Evolutionary conservation across 345 rosid species (phyloP), one percentile per base, ranked within the genome.

Genomic region (Eucalyptus lansdowneana): DNA sequence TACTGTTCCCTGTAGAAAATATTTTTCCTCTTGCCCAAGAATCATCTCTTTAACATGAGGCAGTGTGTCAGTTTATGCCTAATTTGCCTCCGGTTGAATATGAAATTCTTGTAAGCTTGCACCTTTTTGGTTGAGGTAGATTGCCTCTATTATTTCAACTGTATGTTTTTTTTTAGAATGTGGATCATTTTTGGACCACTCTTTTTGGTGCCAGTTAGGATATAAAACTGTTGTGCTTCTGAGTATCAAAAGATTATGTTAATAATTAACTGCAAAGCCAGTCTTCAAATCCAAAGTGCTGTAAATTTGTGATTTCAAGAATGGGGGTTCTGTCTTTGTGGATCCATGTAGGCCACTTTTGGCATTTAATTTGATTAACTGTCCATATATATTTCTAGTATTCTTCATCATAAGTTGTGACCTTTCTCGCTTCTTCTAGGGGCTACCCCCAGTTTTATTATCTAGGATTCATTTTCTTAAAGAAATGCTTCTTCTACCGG

Each of bases 361-460:
- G 85, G 85, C 85, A 76, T 76, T 37, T 76, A 11, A 86, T 50
- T 25, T 47, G 16, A 19, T 62, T 86, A 14, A 14, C 15, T 86
- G 47, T 50, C 37, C 67, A 6, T 51, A 42, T 86, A 31, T 31
- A 50, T 31, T 31, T 88, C 7, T 58, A 21, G 86, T 86, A 34
- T 47, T 88, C 51, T 69, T 65, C 31, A 50, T 87, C 81, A 58
- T 90, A 24, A 40, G 29, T 37, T 69, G 88, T 29, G 51, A 51
- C 24, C 86, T 91, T 49, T 89, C 89, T 87, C 90, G 89, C 87
- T 87, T 92, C 89, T 91, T 94, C 88, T 93, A 97, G 99, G 99
- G 96, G 89, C 92, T 97, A 90, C 99, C 99, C 89, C 97, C 93
- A 91, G 95, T 96, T 93, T 93, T 96, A 92, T 91, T 97, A 91